A percentile compares a stretch with the other conserved stretches of the same genome.
Conservation (phyloP, 345 rosid genomes). For the Iberis pinnata region DNA sequence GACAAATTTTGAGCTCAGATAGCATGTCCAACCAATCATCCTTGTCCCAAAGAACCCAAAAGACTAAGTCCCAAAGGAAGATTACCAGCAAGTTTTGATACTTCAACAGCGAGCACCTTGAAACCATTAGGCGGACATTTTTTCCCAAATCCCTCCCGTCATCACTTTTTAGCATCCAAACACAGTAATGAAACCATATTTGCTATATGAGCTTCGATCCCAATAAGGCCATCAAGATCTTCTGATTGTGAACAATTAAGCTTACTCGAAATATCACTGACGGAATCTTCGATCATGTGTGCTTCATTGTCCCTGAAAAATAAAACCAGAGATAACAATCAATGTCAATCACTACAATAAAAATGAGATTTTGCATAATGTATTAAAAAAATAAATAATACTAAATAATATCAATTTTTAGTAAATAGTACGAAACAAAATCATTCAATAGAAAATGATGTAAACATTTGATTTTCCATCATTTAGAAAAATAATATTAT, state of each 20-base stretch:
- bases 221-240: constrained; percentile 5
- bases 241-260: constrained; percentile 3
- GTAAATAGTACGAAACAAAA: too few species aligned
- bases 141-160: constrained; percentile 6
- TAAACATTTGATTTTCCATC: too few species aligned
- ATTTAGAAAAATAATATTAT: too few species aligned
- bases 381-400: too few species aligned
- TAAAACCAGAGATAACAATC: too few species aligned
- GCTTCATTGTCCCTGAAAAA: background rate
- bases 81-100: constrained; percentile 9
- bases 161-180: constrained; percentile 1
- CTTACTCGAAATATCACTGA: constrained; percentile 7
- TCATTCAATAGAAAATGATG: too few species aligned
- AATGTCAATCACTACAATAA: too few species aligned
- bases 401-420: too few species aligned
- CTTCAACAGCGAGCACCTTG: background rate
- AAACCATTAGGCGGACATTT: background rate
- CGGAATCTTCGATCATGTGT: background rate
- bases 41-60: constrained; percentile 8
- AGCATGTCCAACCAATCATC: constrained; percentile 1
- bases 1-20: constrained; percentile 1
- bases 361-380: too few species aligned
- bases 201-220: background rate
- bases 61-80: constrained; percentile 7
- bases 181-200: constrained; percentile 2